Conservation (phyloP, 2,329 filamentous ascomycete species). For the Monosporascus sp. region DNA sequence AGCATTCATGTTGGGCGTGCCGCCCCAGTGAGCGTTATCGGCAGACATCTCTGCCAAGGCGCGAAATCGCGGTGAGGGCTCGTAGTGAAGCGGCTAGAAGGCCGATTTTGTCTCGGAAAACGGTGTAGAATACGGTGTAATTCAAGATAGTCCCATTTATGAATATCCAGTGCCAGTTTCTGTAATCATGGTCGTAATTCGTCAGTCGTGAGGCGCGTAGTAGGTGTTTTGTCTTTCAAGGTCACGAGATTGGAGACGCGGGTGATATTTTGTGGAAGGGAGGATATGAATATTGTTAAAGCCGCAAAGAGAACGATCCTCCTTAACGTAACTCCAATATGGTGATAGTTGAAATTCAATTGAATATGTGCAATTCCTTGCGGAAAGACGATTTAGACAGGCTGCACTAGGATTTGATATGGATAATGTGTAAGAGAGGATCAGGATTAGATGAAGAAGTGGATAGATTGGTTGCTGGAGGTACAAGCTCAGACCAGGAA, state of each 20-base stretch:
- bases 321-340: too few species aligned
- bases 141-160: not conserved
- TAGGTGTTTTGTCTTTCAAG: not conserved
- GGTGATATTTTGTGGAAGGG: not conserved
- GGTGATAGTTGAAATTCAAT: too few species aligned
- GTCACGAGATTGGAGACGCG: not conserved
- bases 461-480: slow-evolving; percentile 9
- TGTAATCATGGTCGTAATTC: slow-evolving; percentile 2
- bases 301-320: not conserved
- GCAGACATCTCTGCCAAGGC: slow-evolving; percentile 17
- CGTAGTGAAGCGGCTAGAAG: not conserved
- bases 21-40: slow-evolving; percentile 21
- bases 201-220: slow-evolving; percentile 1
- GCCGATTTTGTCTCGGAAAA: not conserved
- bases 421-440: not conserved
- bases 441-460: slow-evolving; percentile 2
- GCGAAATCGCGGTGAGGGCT: not conserved
- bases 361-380: too few species aligned
- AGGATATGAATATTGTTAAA: not conserved
- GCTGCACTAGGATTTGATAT: slow-evolving; percentile 1
- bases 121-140: not conserved
- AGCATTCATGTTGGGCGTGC: slow-evolving; percentile 25
- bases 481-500: slow-evolving; percentile 18
- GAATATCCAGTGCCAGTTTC: not conserved
- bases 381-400: too few species aligned